Base-by-base conservation (phyloP, 805 yeast species). In the Cyberlindnera mrakii region DNA sequence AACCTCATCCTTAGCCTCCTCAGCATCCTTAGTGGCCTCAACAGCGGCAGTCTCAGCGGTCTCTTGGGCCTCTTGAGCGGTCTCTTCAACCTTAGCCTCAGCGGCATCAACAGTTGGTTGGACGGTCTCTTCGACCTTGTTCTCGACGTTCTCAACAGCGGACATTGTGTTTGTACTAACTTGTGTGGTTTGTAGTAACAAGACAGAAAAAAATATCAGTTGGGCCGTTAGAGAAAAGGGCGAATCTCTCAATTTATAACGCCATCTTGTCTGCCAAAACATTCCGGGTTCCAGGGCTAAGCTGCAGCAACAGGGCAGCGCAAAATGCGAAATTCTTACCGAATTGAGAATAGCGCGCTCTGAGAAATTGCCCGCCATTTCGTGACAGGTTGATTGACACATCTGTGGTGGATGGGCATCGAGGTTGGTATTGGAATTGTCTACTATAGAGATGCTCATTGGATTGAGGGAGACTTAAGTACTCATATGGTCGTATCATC, bases 141-240 rank as follows among this genome's bases (percentile, higher is more conserved):
- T 49, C 44, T 48, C 49, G 42, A 33, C 35, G 45, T 42, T 49
- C 48, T 49, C 57, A 33, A 45, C 53, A 37, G 55, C 48, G 40
- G 53, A 47, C 50, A 47, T 47, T 45, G 44, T 46, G 35, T 13
- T 35, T 30, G 33, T n/a, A 30, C 14, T 16, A 25, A 34, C 14
- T 18, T 27, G 31, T 18, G 35, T 29, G 29, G 34, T 19, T 13
- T 15, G 30, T 14, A 35, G 30, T 13, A 32, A 37, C 17, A 37
- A 18, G 20, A 40, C 27, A 20, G 37, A 31, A 39, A 23, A 32
- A 19, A 25, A 27, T 25, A 25, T 25, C 19, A 23, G 23, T 35
- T 29, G 35, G 20, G 16, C 8, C 34, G 41, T 33, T 31, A 35
- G 37, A 31, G 37, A 15, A 37, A 30, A 36, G 40, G 33, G 40